phyloP scores from a whole-genome alignment of 768 basidiomycete species.

The Boletus barrowsii region DNA sequence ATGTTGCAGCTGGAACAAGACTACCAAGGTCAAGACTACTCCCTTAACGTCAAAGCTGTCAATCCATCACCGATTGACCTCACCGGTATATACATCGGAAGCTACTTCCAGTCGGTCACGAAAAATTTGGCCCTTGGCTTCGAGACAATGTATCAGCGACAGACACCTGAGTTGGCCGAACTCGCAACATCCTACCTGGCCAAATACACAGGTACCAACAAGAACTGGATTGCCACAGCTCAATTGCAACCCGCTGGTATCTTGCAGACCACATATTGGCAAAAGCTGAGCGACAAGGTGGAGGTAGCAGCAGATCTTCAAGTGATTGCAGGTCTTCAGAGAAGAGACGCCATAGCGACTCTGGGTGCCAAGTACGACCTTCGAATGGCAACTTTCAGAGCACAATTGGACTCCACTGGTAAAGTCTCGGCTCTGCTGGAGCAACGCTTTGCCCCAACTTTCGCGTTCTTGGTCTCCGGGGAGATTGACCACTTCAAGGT shows the following conservation, averaged over 20 bases:
- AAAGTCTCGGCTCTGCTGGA: slow-evolving; percentile 95
- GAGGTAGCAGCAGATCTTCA: slow-evolving; percentile 96
- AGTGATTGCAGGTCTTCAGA: slow-evolving; percentile 70
- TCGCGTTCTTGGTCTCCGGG: slow-evolving; percentile 90
- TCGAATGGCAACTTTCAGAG: slow-evolving; percentile 88
- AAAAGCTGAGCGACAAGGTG: slow-evolving; percentile 91
- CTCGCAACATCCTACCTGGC: slow-evolving; percentile 72
- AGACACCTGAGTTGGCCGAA: slow-evolving; percentile 68
- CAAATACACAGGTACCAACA: slow-evolving; percentile 69
- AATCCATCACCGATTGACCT: slow-evolving; percentile 88
- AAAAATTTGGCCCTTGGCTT: slow-evolving; percentile 86
- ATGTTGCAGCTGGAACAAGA: slow-evolving; percentile 96
- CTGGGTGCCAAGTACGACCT: slow-evolving; percentile 97
- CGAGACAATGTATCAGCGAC: slow-evolving; percentile 82
- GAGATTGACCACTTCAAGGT: slow-evolving; percentile 99
- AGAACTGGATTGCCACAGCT: slow-evolving; percentile 91
- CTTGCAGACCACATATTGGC: slow-evolving; percentile 93
- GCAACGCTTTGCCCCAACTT: slow-evolving; percentile 93
- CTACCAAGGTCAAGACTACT: slow-evolving; percentile 84
- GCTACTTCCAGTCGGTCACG: slow-evolving; percentile 89
- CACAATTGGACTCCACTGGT: slow-evolving; percentile 91
- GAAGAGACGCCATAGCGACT: slow-evolving; percentile 90
- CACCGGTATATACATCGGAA: slow-evolving; percentile 89
- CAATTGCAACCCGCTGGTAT: slow-evolving; percentile 81
- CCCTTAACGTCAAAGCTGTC: slow-evolving; percentile 79